Base-by-base conservation (phyloP, 495 filamentous ascomycete species). In the Ramalina intermedia region DNA sequence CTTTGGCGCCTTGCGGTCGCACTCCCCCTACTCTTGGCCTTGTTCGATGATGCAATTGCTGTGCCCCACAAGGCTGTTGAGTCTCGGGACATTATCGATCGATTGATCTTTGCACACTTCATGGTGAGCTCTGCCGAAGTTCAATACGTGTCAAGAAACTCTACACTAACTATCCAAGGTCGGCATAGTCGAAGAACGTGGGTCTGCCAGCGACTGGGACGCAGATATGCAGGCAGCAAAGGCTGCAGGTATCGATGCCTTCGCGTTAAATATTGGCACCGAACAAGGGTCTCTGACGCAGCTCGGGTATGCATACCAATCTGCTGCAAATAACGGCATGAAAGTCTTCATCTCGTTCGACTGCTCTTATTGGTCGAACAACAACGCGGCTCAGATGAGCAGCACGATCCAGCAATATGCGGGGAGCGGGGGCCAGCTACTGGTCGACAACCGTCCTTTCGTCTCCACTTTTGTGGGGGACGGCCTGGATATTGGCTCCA, bases 291-390 rank as follows among this genome's bases (percentile, higher is more conserved):
- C 69, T 12, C 68, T 75, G 45, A 55, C 61, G 7, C 75, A 79
- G 58, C 70, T 81, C 4, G 55, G 56, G 26, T 70, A 66, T 42
- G 77, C 78, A 20, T 81, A 80, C 52, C 58, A 70, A 18, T 78
- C 76, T 0, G 76, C 78, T 8, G 68, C 66, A 6, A 66, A 63
- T 13, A 77, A 79, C 54, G 59, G 65, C 23, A 85, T 87, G 61
- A 74, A 68, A 24, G 43, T 87, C 29, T 80, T 86, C 52, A 56
- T 85, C 20, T 86, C 83, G 0, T 86, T 87, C 55, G 82, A 86
- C 59, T 77, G 77, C 64, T 74, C 73, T 58, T 79, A 67, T 65
- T 79, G 65, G 57, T 51, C 59, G 14, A 56, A 56, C 14, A 50
- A 55, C 7, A 59, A 76, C 35, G 69, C 68, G 17, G 35, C 40